Evolutionary conservation across 2,329 filamentous ascomycete genomes (phyloP).

Genomic region (Aspergillus quadricinctus): DNA sequence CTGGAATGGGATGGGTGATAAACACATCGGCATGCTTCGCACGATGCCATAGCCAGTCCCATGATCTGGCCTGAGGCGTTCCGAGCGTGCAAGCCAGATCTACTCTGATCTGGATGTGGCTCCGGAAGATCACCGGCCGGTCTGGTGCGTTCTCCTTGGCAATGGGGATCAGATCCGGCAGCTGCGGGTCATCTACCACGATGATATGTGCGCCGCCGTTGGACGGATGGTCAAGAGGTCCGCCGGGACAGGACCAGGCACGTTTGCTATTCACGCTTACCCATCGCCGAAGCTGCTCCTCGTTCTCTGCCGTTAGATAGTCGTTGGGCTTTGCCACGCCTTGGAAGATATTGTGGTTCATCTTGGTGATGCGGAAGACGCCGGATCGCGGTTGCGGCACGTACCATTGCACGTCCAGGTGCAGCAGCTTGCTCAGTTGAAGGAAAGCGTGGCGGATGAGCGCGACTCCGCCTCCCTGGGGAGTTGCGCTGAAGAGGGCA

Average conservation of each 20-base stretch:
- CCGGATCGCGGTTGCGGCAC: slow-evolving; percentile 76
- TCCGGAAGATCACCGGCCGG: slow-evolving; percentile 75
- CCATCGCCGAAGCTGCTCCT: slow-evolving; percentile 63
- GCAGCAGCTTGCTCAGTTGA: slow-evolving; percentile 63
- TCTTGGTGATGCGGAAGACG: slow-evolving; percentile 80
- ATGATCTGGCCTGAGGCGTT: slow-evolving; percentile 67
- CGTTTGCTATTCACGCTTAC: slow-evolving; percentile 67
- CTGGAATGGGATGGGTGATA: slow-evolving; percentile 73
- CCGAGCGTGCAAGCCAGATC: slow-evolving; percentile 62
- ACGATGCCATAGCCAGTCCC: slow-evolving; percentile 69
- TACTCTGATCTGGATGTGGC: slow-evolving; percentile 76
- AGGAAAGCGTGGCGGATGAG: slow-evolving; percentile 77
- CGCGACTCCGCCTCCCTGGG: slow-evolving; percentile 77
- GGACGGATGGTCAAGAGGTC: slow-evolving; percentile 60
- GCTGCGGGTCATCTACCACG: slow-evolving; percentile 78
- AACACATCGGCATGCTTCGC: slow-evolving; percentile 71
- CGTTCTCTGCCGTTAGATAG: slow-evolving; percentile 59
- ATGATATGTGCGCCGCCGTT: slow-evolving; percentile 73
- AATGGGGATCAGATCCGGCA: slow-evolving; percentile 72
- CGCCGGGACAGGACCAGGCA: slow-evolving; percentile 67
- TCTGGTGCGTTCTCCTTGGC: slow-evolving; percentile 67
- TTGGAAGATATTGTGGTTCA: slow-evolving; percentile 83
- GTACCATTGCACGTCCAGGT: slow-evolving; percentile 65
- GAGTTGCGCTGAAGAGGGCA: slow-evolving; percentile 75
- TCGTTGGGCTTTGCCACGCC: slow-evolving; percentile 65